Conservation (phyloP, 106 monocot genomes). For the Alisma plantagoaquatica region DNA sequence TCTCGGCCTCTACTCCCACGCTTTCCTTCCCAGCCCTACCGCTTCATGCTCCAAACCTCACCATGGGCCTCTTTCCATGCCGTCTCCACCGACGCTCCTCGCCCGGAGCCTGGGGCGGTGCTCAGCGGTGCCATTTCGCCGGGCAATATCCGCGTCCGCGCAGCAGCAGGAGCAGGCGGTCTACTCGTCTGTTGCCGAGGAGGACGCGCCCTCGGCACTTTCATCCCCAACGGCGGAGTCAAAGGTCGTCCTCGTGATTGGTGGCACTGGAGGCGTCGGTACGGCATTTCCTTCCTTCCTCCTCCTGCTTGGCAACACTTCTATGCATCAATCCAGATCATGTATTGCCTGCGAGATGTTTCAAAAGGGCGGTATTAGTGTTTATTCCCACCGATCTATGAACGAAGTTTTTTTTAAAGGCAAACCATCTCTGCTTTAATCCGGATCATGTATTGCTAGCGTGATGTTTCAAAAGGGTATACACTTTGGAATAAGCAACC, state of each 20-base stretch:
- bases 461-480: too few species aligned
- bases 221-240: conserved; percentile 5
- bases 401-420: too few species aligned
- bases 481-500: too few species aligned
- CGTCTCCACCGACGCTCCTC: neutral
- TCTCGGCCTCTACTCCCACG: neutral
- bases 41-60: too few species aligned
- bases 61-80: neutral
- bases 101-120: neutral
- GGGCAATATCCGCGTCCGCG: too few species aligned
- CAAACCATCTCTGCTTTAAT: too few species aligned
- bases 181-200: conserved; percentile 2
- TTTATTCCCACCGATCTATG: too few species aligned
- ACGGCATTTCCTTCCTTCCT: conserved; percentile 3
- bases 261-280: conserved; percentile 81
- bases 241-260: conserved; percentile 62
- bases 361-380: too few species aligned
- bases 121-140: neutral
- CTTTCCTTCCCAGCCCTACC: neutral
- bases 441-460: too few species aligned
- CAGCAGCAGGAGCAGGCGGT: conserved; percentile 29
- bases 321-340: too few species aligned
- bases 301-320: neutral
- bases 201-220: neutral
- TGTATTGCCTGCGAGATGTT: too few species aligned